Percentiles rank a stretch among this genome's conserved stretches.
These are phyloP conservation scores for Amoebophrya sp. DNA, from an alignment of 169 alveolate species.

Conservation along the genomic window DNA sequence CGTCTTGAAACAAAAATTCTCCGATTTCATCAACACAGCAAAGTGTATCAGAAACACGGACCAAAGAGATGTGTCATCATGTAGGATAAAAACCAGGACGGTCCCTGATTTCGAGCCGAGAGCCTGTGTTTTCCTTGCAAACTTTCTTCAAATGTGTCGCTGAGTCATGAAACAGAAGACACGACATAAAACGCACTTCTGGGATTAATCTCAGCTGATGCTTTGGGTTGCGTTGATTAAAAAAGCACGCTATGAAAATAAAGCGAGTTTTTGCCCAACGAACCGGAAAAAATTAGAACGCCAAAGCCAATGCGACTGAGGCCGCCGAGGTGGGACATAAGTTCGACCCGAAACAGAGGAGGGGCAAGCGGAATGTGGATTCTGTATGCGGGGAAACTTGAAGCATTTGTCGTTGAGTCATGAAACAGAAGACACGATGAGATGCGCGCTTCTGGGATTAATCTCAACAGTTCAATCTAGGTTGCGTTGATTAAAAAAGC, in stretches of 20 bases:
- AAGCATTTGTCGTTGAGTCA: neutral
- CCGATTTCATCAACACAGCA: neutral
- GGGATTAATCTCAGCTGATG: neutral
- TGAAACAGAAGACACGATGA: neutral
- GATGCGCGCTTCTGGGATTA: neutral
- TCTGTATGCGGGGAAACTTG: too few relatives aligned
- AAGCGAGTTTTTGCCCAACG: too few relatives aligned
- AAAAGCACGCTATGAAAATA: neutral
- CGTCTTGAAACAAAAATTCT: conserved; percentile 18
- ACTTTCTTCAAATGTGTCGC: neutral
- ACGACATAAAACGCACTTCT: neutral
- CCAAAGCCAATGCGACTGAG: too few relatives aligned
- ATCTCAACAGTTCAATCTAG: neutral
- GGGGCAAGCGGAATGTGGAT: too few relatives aligned
- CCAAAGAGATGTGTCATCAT: neutral
- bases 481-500: conserved; percentile 16
- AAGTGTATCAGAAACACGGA: neutral
- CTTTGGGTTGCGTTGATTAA: conserved; percentile 10
- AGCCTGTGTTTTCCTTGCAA: neutral
- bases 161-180: neutral
- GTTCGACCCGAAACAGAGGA: too few relatives aligned
- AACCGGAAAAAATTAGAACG: too few relatives aligned
- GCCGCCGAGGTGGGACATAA: too few relatives aligned
- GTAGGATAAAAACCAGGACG: neutral
- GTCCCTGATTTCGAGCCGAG: too few relatives aligned